Evolutionary conservation across 2,329 filamentous ascomycete species (phyloP), one percentile per base, ranked within the genome.

Genomic region (Diaporthe eres): DNA sequence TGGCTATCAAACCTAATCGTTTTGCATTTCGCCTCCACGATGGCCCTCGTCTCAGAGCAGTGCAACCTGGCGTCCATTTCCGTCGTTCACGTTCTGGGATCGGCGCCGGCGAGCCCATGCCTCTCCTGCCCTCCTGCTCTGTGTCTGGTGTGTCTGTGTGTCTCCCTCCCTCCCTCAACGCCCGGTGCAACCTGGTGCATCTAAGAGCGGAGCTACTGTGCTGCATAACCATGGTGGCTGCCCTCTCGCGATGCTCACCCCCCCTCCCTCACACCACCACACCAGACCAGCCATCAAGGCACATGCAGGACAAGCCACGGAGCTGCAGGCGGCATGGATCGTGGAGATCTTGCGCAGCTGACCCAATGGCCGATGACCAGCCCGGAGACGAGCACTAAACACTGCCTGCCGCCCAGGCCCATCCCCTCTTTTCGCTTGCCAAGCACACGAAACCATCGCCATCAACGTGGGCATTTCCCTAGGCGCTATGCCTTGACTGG

Each of bases 291-390:
- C 61, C 61, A 42, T 53, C 71, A 55, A 63, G 74, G 74, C 68
- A 72, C 74, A 75, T 73, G 74, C 74, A 73, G 74, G 60, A 67
- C 65, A 71, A 74, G 74, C 74, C 74, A 76, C 55, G 63, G 70
- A 71, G 74, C 72, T 74, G 63, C 74, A 71, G 34, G 58, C 25
- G 34, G 63, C 63, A 74, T 76, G 71, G 71, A 65, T 73, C 74
- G 65, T 74, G 74, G 74, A 37, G 60, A 67, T 60, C 61, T 55
- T 68, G 74, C 71, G 44, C 74, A 70, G 71, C 53, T 76, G 74
- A 76, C 74, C 74, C 71, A 75, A 74, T 76, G 57, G 63, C 47
- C 57, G 47, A 70, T 70, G 63, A 60, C 71, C 71, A 74, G 47
- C 71, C 71, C 71, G 53, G 63, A 57, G 60, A 34, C 49, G 68